Conservation (phyloP, 2,329 filamentous ascomycete genomes). For the Pyrenophora graminea region DNA sequence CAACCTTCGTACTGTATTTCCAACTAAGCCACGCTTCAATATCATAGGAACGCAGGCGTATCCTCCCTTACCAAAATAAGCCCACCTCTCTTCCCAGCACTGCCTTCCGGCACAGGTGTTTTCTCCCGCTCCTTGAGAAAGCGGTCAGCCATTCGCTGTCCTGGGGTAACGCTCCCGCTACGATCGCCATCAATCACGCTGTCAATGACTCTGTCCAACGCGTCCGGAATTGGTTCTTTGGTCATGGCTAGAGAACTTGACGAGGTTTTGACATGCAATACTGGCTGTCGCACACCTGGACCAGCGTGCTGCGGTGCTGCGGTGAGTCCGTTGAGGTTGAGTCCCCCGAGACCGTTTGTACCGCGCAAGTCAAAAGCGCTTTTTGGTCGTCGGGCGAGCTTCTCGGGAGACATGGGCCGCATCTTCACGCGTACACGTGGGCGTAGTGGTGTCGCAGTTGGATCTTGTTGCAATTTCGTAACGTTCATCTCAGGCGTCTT, state of each 20-base stretch:
- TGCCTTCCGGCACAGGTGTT: slow-evolving; percentile 3
- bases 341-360: not conserved
- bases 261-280: slow-evolving; percentile 8
- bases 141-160: slow-evolving; percentile 38
- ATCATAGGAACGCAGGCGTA: slow-evolving; percentile 30
- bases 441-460: slow-evolving; percentile 12
- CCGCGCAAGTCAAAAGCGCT: slow-evolving; percentile 42
- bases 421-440: slow-evolving; percentile 21
- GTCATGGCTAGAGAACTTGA: slow-evolving; percentile 21
- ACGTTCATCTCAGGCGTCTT: slow-evolving; percentile 7
- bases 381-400: slow-evolving; percentile 30
- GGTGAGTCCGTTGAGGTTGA: not conserved
- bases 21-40: no score
- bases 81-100: slow-evolving; percentile 5
- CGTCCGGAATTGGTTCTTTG: slow-evolving; percentile 20
- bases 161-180: slow-evolving; percentile 31
- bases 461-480: slow-evolving; percentile 1
- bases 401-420: slow-evolving; percentile 25
- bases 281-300: slow-evolving; percentile 11
- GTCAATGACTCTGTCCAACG: slow-evolving; percentile 18
- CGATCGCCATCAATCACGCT: slow-evolving; percentile 9
- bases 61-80: slow-evolving; percentile 23
- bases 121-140: slow-evolving; percentile 32
- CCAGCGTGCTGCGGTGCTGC: slow-evolving; percentile 3
- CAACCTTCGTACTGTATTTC: not conserved